phyloP scores from a whole-genome alignment of 1,139 yeast species.

The Yamadazyma epiphylla region DNA sequence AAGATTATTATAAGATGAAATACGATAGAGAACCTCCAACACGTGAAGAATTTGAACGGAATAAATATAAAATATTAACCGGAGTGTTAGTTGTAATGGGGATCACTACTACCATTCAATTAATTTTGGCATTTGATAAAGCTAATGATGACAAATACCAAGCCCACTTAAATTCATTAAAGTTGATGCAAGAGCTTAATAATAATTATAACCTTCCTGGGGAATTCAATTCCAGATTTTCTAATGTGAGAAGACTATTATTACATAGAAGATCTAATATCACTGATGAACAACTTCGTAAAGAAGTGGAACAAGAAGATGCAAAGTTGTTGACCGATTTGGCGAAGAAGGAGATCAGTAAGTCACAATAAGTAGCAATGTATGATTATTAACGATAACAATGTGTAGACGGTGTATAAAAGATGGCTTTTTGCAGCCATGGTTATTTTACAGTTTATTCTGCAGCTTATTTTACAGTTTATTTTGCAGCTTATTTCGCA shows the following conservation, averaged over 20 bases:
- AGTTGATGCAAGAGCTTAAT: constrained; percentile 43
- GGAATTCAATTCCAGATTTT: constrained; percentile 25
- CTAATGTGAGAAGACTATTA: constrained; percentile 53
- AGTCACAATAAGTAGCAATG: constrained; percentile 1
- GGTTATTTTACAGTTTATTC: too few relatives aligned
- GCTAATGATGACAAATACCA: constrained; percentile 28
- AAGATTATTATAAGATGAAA: constrained; percentile 51
- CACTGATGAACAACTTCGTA: constrained; percentile 15
- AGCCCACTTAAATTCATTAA: constrained; percentile 36
- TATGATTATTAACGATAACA: too few relatives aligned
- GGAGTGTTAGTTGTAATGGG: constrained; percentile 40
- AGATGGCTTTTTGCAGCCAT: too few relatives aligned
- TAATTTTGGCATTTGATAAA: constrained; percentile 39
- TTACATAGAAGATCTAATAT: constrained; percentile 50
- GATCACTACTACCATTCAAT: constrained; percentile 40
- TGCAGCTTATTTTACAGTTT: too few relatives aligned
- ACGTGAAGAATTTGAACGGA: constrained; percentile 39
- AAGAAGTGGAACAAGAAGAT: constrained; percentile 20
- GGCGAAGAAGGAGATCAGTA: constrained; percentile 27
- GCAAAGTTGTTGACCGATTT: constrained; percentile 29
- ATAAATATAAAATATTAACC: constrained; percentile 42
- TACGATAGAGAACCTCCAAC: constrained; percentile 38
- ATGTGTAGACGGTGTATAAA: too few relatives aligned
- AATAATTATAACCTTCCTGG: constrained; percentile 54
- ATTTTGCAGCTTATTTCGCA: too few relatives aligned